Conservation (phyloP, 768 basidiomycete genomes). For the Clavulina sp. region DNA sequence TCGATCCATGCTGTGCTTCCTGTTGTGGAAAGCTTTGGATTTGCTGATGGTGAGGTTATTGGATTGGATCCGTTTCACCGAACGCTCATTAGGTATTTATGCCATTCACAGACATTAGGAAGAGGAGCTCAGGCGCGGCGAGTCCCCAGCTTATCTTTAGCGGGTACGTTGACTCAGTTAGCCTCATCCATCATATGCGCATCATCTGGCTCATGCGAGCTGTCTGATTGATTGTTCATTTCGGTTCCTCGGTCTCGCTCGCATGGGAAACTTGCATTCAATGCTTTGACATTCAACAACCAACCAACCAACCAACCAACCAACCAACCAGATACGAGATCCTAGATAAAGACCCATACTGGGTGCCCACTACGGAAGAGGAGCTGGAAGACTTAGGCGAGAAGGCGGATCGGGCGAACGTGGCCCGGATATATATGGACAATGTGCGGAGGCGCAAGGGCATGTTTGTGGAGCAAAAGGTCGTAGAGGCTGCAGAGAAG, state of each 20-base stretch:
- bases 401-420: slow-evolving; percentile 81
- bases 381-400: slow-evolving; percentile 94
- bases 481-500: slow-evolving; percentile 93
- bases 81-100: background rate
- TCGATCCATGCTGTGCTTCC: slow-evolving; percentile 80
- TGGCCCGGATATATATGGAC: slow-evolving; percentile 91
- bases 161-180: slow-evolving; percentile 36
- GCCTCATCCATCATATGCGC: background rate
- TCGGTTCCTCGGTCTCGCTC: too few species aligned
- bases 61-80: background rate
- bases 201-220: too few species aligned
- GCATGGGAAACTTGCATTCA: slow-evolving; percentile 6
- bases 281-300: too few species aligned
- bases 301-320: background rate
- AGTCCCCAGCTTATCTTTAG: slow-evolving; percentile 94
- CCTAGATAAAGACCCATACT: slow-evolving; percentile 87
- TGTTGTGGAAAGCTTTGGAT: slow-evolving; percentile 94
- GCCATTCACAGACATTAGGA: slow-evolving; percentile 72
- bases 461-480: slow-evolving; percentile 86
- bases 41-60: slow-evolving; percentile 79
- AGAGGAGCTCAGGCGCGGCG: slow-evolving; percentile 89
- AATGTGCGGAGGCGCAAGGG: slow-evolving; percentile 81
- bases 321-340: slow-evolving; percentile 55
- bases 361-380: slow-evolving; percentile 94
- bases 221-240: too few species aligned